phyloP scores from a whole-genome alignment of 225 moss, liverwort and hornwort species.

The Physcomitrellopsis africana region DNA sequence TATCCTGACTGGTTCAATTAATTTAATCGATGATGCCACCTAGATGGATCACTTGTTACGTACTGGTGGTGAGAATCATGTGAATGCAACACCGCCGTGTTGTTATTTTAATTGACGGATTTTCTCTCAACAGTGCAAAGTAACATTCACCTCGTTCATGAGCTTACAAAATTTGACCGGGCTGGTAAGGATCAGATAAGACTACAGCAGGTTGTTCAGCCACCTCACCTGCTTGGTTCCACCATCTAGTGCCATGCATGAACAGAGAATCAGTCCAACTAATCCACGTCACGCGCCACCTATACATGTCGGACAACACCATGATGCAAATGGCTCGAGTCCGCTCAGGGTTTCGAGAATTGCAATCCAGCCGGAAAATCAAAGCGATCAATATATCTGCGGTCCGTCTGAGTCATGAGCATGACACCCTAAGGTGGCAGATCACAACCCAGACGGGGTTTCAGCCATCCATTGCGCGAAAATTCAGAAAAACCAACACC shows the following conservation, averaged over 20 bases:
- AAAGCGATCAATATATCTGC: background rate
- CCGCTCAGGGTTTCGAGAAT: background rate
- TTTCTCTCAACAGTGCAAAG: no score
- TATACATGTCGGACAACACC: background rate
- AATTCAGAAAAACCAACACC: background rate
- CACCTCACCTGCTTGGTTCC: background rate
- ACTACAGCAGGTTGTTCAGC: no score
- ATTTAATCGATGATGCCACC: slow-evolving; percentile 1
- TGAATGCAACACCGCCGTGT: no score
- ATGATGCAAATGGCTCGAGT: background rate
- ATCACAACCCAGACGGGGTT: slow-evolving; percentile 16
- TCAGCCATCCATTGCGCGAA: slow-evolving; percentile 32
- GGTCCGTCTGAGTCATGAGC: slow-evolving; percentile 22
- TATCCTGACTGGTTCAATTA: background rate
- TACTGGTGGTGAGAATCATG: no score
- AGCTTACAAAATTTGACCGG: background rate
- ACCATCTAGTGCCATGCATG: background rate
- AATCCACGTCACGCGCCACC: slow-evolving; percentile 40
- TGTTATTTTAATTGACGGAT: background rate
- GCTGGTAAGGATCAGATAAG: slow-evolving; percentile 22
- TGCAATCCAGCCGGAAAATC: background rate
- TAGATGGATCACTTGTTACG: background rate
- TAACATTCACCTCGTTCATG: no score
- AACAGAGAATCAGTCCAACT: background rate
- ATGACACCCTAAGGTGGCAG: slow-evolving; percentile 34